A percentile compares a stretch with the other conserved stretches of the same genome.
Conservation (phyloP, 345 rosid species). For the Hypericum androsaemum region DNA sequence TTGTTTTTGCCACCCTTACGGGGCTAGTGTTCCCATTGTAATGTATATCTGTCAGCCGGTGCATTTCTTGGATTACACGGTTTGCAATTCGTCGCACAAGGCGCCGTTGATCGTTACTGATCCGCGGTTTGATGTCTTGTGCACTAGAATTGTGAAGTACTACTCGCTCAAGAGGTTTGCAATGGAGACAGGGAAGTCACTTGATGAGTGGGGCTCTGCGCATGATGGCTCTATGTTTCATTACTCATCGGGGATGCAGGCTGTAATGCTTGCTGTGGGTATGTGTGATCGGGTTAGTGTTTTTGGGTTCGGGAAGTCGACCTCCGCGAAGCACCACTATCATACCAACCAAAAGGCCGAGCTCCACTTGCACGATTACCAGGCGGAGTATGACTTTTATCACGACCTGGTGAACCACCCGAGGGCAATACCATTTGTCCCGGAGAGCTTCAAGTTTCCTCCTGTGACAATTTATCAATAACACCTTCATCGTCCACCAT, state of each 20-base stretch:
- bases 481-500: conserved; percentile 2
- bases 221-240: conserved; percentile 81
- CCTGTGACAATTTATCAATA: conserved; percentile 50
- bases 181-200: conserved; percentile 34
- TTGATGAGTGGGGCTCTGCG: conserved; percentile 49
- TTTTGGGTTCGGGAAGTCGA: conserved; percentile 78
- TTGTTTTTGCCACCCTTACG: conserved; percentile 83
- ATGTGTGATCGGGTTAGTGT: conserved; percentile 68
- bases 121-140: conserved; percentile 68
- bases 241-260: conserved; percentile 92
- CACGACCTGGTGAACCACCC: conserved; percentile 48
- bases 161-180: conserved; percentile 61
- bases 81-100: conserved; percentile 48
- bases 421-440: conserved; percentile 58
- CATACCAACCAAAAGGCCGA: conserved; percentile 84
- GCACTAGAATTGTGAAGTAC: conserved; percentile 70
- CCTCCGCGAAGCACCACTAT: conserved; percentile 65
- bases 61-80: conserved; percentile 69
- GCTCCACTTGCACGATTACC: conserved; percentile 73
- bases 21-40: conserved; percentile 46
- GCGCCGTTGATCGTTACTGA: conserved; percentile 66
- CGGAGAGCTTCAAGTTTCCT: conserved; percentile 52
- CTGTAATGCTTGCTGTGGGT: conserved; percentile 71
- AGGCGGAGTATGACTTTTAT: conserved; percentile 68
- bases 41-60: conserved; percentile 83